Conservation (phyloP, 192 early-diverging fungal species). For the Lunasporangiospora selenospora region DNA sequence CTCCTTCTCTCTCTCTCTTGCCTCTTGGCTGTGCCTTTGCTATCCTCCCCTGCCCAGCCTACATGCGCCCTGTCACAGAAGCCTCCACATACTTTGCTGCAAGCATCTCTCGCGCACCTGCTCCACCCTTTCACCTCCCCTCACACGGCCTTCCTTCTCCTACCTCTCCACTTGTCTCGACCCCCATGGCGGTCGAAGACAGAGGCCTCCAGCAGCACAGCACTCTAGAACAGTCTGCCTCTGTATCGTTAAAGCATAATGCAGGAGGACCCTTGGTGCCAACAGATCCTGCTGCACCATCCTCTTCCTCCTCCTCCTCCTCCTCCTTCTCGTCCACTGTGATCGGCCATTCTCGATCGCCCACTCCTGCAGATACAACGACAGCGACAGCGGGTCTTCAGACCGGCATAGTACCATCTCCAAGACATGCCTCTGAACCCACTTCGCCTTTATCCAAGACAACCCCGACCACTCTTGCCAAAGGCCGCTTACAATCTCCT, state of each 20-base stretch:
- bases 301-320: neutral
- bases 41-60: no score
- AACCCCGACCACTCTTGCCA: neutral
- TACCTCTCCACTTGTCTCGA: constrained; percentile 4
- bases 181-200: neutral
- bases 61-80: constrained; percentile 2
- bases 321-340: neutral
- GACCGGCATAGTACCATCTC: no score
- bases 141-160: constrained; percentile 11
- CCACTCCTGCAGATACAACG: neutral
- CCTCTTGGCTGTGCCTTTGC: no score
- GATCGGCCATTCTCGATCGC: neutral
- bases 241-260: no score
- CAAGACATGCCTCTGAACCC: no score
- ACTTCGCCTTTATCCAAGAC: neutral
- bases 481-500: neutral
- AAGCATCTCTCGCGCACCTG: neutral
- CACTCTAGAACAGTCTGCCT: neutral
- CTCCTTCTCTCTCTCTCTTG: no score
- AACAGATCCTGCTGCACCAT: neutral
- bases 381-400: neutral
- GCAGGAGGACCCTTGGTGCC: no score
- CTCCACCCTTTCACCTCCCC: neutral
- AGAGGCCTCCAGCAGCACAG: neutral
- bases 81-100: neutral